Evolutionary conservation across 345 rosid species (phyloP).

Genomic region (Brassica napus): Da-Ae NC_063438.1:5409001-5409500

Average conservation of each 20-base stretch:
- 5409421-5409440: too few relatives aligned
- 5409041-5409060: slow-evolving; percentile 15
- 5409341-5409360: too few relatives aligned
- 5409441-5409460: too few relatives aligned
- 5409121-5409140: not conserved
- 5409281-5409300: too few relatives aligned
- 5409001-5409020: slow-evolving; percentile 6
- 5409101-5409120: not conserved
- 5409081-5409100: not conserved
- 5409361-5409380: too few relatives aligned
- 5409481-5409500: too few relatives aligned
- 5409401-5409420: too few relatives aligned
- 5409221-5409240: not conserved
- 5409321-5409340: too few relatives aligned
- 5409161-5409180: not conserved
- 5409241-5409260: not conserved
- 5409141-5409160: not conserved
- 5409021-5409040: slow-evolving; percentile 3
- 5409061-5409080: not conserved
- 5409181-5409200: not conserved
- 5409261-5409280: not conserved
- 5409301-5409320: too few relatives aligned
- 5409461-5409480: too few relatives aligned
- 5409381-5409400: too few relatives aligned
- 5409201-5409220: not conserved